Evolutionary conservation across 352 stramenopile genomes (phyloP).

Genomic region (Globisporangium cederbergense): DNA sequence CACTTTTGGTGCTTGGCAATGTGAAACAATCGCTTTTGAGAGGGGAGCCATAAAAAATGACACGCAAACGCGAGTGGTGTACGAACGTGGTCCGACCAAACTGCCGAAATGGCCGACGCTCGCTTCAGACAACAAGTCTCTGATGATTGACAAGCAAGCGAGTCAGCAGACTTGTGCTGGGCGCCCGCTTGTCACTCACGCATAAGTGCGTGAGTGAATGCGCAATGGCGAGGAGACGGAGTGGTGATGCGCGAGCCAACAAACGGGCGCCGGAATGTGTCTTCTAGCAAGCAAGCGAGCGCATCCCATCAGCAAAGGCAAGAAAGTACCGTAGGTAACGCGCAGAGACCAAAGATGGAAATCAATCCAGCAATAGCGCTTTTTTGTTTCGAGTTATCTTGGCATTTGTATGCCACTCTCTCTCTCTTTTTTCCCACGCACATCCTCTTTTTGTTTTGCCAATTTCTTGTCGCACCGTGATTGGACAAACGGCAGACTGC

Average conservation of each 20-base stretch:
- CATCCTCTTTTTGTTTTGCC: background rate
- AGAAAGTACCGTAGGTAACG: constrained; percentile 3
- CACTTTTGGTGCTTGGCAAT: constrained; percentile 14
- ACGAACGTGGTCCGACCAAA: background rate
- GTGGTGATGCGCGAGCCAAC: background rate
- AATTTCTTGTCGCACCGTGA: constrained; percentile 6
- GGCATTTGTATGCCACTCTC: background rate
- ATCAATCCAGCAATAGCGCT: background rate
- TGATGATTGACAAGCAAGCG: too few species aligned
- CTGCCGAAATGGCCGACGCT: constrained; percentile 8
- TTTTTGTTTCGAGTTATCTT: background rate
- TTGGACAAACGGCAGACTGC: constrained; percentile 11
- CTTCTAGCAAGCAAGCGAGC: background rate
- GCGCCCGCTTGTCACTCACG: background rate
- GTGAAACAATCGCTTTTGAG: constrained; percentile 1
- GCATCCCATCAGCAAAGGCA: background rate
- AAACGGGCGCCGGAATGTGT: constrained; percentile 1
- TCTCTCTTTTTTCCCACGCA: background rate
- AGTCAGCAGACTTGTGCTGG: background rate
- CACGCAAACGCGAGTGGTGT: background rate
- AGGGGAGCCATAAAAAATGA: background rate
- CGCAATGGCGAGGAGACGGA: background rate
- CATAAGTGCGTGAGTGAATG: background rate
- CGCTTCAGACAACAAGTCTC: too few species aligned
- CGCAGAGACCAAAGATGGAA: background rate